A percentile compares a stretch with the other conserved stretches of the same genome.
Evolutionary conservation across 495 filamentous ascomycete species (phyloP).

Genomic region (Talaromyces wortmannii): DNA sequence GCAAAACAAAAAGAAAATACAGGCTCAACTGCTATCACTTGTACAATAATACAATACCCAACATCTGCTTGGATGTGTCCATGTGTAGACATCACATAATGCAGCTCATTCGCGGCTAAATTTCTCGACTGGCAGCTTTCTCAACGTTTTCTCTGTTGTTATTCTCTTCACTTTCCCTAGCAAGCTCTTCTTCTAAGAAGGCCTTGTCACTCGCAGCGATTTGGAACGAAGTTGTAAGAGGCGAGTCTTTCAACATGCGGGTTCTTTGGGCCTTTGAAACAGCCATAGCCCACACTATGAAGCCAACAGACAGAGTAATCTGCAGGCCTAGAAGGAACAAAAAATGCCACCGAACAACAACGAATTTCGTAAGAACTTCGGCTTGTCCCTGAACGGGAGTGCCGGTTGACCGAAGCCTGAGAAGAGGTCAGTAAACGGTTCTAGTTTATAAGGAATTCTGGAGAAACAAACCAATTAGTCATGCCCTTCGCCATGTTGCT

Average conservation of each 20-base stretch:
- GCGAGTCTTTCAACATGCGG: not conserved
- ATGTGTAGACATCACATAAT: too few relatives aligned
- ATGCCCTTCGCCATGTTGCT: not conserved
- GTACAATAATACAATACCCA: too few relatives aligned
- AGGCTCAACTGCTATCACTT: too few relatives aligned
- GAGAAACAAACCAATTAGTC: constrained; percentile 1
- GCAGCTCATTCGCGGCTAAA: too few relatives aligned
- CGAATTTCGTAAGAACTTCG: not conserved
- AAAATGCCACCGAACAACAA: not conserved
- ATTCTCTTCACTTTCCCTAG: too few relatives aligned
- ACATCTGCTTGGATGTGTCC: too few relatives aligned
- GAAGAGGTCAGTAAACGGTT: not conserved
- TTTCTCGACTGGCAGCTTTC: too few relatives aligned
- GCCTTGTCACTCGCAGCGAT: too few relatives aligned
- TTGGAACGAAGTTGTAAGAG: too few relatives aligned
- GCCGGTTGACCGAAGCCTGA: not conserved
- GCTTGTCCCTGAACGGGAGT: not conserved
- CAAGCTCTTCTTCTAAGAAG: too few relatives aligned
- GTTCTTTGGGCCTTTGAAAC: not conserved
- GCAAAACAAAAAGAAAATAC: too few relatives aligned
- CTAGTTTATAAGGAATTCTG: not conserved
- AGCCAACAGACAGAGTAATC: not conserved
- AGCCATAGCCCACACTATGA: not conserved
- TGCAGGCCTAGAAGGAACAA: not conserved
- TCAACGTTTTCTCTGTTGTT: too few relatives aligned